Conservation (phyloP, 805 yeast species). For the Hanseniaspora hatyaiensis region DNA sequence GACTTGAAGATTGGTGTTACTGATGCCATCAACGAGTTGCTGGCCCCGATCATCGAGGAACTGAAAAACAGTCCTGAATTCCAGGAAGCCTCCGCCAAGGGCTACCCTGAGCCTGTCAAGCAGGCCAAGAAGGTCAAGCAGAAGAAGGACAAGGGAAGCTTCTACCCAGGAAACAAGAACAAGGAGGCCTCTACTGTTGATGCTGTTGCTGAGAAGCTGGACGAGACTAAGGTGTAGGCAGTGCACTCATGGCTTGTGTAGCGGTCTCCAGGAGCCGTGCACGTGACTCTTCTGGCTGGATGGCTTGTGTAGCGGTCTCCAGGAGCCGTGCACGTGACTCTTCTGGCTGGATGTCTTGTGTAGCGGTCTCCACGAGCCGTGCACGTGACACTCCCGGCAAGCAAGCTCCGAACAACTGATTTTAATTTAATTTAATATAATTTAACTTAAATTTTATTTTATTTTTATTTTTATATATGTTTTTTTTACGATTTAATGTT, state of each 20-base stretch:
- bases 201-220: slow-evolving; percentile 27
- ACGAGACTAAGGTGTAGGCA: slow-evolving; percentile 19
- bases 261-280: too few species aligned
- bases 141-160: slow-evolving; percentile 79
- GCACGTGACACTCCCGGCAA: too few species aligned
- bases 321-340: too few species aligned
- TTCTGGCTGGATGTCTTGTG: too few species aligned
- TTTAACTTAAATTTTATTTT: too few species aligned
- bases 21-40: slow-evolving; percentile 64
- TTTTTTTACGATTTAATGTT: too few species aligned
- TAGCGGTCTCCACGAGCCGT: too few species aligned
- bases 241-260: not conserved
- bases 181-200: slow-evolving; percentile 29
- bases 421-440: too few species aligned
- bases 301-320: too few species aligned
- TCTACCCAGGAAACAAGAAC: slow-evolving; percentile 59
- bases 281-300: too few species aligned
- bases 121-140: slow-evolving; percentile 58
- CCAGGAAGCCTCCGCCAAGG: slow-evolving; percentile 60
- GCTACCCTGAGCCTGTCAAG: slow-evolving; percentile 67
- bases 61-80: slow-evolving; percentile 53
- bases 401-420: too few species aligned
- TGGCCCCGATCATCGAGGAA: slow-evolving; percentile 74
- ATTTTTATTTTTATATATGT: too few species aligned
- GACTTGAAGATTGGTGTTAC: slow-evolving; percentile 90